Conservation (phyloP, 768 basidiomycete species). For the Tricholoma matsutake region DNA sequence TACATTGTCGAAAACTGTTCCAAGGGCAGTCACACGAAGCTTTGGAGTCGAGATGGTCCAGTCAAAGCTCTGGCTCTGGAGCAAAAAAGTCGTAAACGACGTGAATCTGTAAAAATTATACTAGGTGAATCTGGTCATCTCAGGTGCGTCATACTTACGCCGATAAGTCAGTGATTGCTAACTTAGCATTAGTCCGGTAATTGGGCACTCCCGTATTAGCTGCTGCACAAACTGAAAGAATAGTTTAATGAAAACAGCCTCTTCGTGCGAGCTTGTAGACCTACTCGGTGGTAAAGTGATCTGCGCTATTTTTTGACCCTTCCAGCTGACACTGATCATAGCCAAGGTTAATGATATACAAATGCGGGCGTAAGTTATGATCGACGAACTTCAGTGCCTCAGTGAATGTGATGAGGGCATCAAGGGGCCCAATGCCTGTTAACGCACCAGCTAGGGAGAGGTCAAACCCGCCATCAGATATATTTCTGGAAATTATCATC, state of each 20-base stretch:
- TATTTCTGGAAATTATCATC: conserved; percentile 32
- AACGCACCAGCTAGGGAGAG: conserved; percentile 56
- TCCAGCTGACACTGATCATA: conserved; percentile 51
- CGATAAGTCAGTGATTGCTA: conserved; percentile 53
- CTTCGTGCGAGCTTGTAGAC: conserved; percentile 7
- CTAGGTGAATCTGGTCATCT: neutral
- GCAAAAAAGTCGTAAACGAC: conserved; percentile 58
- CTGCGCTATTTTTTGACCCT: conserved; percentile 59
- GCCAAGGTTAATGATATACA: neutral
- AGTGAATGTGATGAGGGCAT: conserved; percentile 63
- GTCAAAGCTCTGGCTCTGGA: conserved; percentile 61
- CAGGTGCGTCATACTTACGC: conserved; percentile 33
- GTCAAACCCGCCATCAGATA: conserved; percentile 61
- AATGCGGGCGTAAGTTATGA: neutral
- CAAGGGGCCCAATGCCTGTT: conserved; percentile 63
- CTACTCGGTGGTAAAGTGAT: conserved; percentile 60
- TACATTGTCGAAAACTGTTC: conserved; percentile 66
- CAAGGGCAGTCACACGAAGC: conserved; percentile 61
- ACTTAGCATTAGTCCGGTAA: conserved; percentile 47
- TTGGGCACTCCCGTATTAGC: conserved; percentile 67
- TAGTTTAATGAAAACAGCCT: neutral
- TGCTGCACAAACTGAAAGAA: conserved; percentile 53
- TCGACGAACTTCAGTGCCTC: conserved; percentile 54
- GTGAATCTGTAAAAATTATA: conserved; percentile 44
- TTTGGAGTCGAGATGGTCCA: conserved; percentile 71